Conservation (phyloP, 1,139 yeast species). For the Hanseniaspora uvarum region DNA sequence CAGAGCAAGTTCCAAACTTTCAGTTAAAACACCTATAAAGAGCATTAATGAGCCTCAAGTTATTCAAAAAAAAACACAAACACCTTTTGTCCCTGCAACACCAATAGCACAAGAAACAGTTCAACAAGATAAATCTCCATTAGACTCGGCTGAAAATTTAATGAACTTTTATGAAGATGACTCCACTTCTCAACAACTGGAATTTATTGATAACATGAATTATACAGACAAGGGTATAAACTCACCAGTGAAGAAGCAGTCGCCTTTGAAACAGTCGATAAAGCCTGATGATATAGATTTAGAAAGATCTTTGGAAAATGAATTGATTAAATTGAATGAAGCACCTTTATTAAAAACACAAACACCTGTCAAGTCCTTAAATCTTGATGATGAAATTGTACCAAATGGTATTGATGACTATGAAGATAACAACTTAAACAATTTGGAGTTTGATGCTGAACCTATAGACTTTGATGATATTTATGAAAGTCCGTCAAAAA, state of each 20-base stretch:
- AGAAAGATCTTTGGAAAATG: conserved; percentile 8
- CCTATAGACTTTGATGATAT: conserved; percentile 4
- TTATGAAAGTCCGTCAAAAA: conserved; percentile 6
- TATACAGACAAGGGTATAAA: neutral
- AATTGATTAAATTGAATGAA: conserved; percentile 3
- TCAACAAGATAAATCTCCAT: neutral
- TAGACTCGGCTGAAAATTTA: neutral
- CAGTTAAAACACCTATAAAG: neutral
- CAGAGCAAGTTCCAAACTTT: neutral
- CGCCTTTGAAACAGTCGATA: neutral
- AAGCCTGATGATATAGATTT: neutral
- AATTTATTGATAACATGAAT: neutral
- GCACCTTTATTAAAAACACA: neutral
- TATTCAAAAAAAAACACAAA: neutral
- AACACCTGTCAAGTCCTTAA: conserved; percentile 8
- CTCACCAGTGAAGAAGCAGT: neutral
- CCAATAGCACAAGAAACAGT: neutral
- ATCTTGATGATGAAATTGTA: conserved; percentile 6
- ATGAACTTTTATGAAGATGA: conserved; percentile 5
- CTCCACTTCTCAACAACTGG: neutral
- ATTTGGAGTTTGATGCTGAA: neutral
- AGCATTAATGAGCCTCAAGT: neutral
- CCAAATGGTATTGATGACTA: neutral
- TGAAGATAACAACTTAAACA: conserved; percentile 2
- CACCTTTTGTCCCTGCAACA: neutral